These are phyloP conservation scores for Drechslerella dactyloides DNA, from an alignment of 2,329 filamentous ascomycete genomes.

Conservation along the genomic window DNA sequence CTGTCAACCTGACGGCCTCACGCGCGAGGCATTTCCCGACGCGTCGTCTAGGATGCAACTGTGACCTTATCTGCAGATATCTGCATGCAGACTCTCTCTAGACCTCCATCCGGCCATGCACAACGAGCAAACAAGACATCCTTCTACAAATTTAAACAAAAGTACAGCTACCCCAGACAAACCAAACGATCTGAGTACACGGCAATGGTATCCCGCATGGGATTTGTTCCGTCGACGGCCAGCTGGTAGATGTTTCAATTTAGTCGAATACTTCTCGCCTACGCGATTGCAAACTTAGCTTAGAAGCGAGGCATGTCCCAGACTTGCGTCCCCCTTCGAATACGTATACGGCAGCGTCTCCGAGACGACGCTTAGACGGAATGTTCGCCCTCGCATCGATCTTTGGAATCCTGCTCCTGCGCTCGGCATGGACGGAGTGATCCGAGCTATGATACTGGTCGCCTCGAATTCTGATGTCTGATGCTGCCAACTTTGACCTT, in stretches of 20 bases:
- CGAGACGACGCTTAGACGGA: no score
- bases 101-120: slow-evolving; percentile 5
- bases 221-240: no score
- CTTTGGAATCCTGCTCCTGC: slow-evolving; percentile 14
- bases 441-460: slow-evolving; percentile 7
- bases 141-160: not conserved
- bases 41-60: not conserved
- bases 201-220: no score
- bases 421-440: no score
- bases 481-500: slow-evolving; percentile 31
- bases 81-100: not conserved
- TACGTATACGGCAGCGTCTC: no score
- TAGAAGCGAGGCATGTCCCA: no score
- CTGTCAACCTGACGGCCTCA: not conserved
- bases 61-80: not conserved
- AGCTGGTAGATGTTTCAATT: not conserved
- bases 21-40: slow-evolving; percentile 6
- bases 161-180: no score
- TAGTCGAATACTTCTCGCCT: slow-evolving; percentile 8
- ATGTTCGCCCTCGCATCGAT: not conserved
- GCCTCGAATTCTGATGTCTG: slow-evolving; percentile 34
- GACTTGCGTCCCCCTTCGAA: not conserved
- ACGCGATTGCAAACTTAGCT: slow-evolving; percentile 22
- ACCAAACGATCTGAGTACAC: no score
- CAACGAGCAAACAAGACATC: not conserved